Evolutionary conservation across 2,329 filamentous ascomycete species (phyloP), one percentile per base, ranked within the genome.

Genomic region (Hymenoscyphus occultus): DNA sequence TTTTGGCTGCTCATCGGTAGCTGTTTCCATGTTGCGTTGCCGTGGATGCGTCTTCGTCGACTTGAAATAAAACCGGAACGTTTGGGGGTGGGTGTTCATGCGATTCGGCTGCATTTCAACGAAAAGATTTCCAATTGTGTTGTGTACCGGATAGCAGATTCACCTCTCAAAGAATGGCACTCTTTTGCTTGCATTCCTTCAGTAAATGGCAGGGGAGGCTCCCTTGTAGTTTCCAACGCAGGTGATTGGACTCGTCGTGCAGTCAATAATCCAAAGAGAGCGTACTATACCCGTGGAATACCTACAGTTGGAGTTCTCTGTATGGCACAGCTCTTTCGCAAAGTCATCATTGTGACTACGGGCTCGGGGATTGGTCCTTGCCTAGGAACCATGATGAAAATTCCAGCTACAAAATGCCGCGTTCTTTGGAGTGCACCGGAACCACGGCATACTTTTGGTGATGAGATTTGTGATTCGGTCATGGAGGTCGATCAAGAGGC

Each of bases 1-100:
- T 85, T 88, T 76, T 89, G 84, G 83, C 78, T 88, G 16, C 65
- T 83, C 39, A 67, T 81, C 60, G 82, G 83, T 32, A 85, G 84
- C 9, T 59, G 56, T 32, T 59, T 78, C 48, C 79, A 83, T 65
- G 78, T 87, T 51, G 74, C 86, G 40, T 81, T 84, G 59, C 86
- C 86, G 0, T 90, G 86, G 85, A 71, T 85, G 1, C 78, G 82
- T 45, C 80, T 89, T 39, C 81, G 84, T 45, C 83, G 81, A 70
- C 82, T 86, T 64, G 74, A 76, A 22, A 82, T 88, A 64, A 75
- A 75, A 9, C 77, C 83, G 6, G 82, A 86, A 67, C 74, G 77
- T 39, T 80, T 89, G 16, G 89, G 86, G 69, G 56, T 78, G n/a
- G 88, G 86, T 70, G 51, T 78, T 2, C 85, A 88, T 57, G 86